Conservation (phyloP, 169 alveolate genomes). For the Blepharisma undulans region DNA sequence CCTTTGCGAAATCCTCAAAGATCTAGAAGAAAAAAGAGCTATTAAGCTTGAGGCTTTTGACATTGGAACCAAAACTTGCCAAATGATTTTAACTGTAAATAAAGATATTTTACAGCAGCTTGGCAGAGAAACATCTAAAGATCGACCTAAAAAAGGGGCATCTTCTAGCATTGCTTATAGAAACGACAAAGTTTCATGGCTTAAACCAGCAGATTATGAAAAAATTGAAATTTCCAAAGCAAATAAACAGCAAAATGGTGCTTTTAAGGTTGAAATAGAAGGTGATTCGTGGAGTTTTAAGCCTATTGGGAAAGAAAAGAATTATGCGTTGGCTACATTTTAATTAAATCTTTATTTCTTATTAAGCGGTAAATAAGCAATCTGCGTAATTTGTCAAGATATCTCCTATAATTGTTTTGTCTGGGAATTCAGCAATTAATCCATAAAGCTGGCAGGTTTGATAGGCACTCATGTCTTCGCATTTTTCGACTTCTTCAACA, state of each 20-base stretch:
- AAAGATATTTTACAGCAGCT: neutral
- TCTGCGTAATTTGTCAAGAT: neutral
- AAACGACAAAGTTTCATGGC: neutral
- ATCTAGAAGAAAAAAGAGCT: neutral
- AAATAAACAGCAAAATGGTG: neutral
- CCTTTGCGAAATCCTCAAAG: neutral
- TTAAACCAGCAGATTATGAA: neutral
- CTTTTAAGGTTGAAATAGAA: neutral
- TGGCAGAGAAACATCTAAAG: slow-evolving; percentile 18
- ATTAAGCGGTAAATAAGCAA: slow-evolving; percentile 18
- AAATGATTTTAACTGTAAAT: neutral
- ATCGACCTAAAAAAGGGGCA: slow-evolving; percentile 2
- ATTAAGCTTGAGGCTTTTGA: neutral
- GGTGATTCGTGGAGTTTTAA: neutral
- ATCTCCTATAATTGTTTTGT: slow-evolving; percentile 15
- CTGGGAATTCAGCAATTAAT: slow-evolving; percentile 4
- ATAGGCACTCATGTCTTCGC: slow-evolving; percentile 3
- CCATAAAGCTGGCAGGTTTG: neutral
- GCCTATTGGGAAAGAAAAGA: neutral
- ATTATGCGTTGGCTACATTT: neutral
- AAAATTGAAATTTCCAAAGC: neutral
- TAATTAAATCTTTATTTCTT: neutral
- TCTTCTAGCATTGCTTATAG: neutral
- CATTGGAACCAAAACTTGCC: neutral
- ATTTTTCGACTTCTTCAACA: slow-evolving; percentile 38